These are phyloP conservation scores for Exophiala dermatitidis DNA, from an alignment of 2,329 filamentous ascomycete species.

Conservation along the genomic window DNA sequence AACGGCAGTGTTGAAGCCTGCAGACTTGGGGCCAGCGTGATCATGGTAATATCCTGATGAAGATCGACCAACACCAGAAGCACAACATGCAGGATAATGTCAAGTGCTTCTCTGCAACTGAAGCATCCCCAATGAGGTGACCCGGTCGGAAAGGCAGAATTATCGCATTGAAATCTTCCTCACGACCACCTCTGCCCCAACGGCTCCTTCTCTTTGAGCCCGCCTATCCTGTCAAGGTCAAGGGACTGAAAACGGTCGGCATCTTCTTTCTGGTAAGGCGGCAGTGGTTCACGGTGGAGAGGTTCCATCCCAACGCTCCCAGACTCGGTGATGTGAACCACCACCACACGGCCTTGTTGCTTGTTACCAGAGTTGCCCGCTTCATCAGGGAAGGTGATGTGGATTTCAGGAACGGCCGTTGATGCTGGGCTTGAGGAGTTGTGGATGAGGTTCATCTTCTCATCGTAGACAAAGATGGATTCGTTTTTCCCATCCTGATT, in stretches of 20 bases:
- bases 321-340: constrained; percentile 83
- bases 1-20: constrained; percentile 4
- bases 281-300: constrained; percentile 63
- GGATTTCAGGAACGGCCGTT: constrained; percentile 88
- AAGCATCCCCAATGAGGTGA: too few relatives aligned
- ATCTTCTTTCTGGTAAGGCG: constrained; percentile 79
- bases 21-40: background rate
- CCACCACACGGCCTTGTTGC: constrained; percentile 77
- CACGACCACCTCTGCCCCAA: constrained; percentile 16
- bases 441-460: constrained; percentile 70
- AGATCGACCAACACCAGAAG: background rate
- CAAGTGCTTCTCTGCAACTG: too few relatives aligned
- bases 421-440: constrained; percentile 68
- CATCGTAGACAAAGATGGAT: constrained; percentile 66
- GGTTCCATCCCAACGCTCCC: constrained; percentile 82
- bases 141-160: background rate
- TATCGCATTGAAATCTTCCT: background rate
- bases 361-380: constrained; percentile 60
- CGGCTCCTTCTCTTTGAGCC: constrained; percentile 77
- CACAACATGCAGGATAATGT: background rate
- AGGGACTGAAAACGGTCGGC: constrained; percentile 80
- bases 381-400: constrained; percentile 95
- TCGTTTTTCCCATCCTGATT: constrained; percentile 53
- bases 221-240: constrained; percentile 89
- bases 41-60: background rate